phyloP scores from a whole-genome alignment of 768 basidiomycete species.

The Leccinum fibrillosum region DNA sequence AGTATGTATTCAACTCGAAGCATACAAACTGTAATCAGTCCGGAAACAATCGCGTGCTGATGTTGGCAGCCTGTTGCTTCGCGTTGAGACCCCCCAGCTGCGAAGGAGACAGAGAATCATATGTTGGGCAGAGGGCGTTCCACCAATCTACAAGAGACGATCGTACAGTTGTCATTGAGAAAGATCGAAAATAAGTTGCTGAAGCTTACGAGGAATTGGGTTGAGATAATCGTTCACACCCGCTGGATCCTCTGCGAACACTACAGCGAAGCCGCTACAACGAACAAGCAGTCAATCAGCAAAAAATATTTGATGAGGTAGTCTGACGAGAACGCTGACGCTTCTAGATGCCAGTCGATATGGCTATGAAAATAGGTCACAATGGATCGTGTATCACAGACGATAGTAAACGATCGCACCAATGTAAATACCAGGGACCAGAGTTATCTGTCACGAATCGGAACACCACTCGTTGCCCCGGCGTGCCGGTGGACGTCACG shows the following conservation, averaged over 20 bases:
- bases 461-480: not conserved
- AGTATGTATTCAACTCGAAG: not conserved
- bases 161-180: not conserved
- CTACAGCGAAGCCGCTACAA: slow-evolving; percentile 26
- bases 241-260: slow-evolving; percentile 24
- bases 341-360: slow-evolving; percentile 29
- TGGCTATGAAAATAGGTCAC: slow-evolving; percentile 15
- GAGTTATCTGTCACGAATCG: not conserved
- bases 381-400: not conserved
- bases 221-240: slow-evolving; percentile 14
- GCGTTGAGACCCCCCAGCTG: slow-evolving; percentile 21
- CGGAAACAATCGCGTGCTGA: slow-evolving; percentile 18
- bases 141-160: slow-evolving; percentile 18
- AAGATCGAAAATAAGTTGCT: not conserved
- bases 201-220: slow-evolving; percentile 13
- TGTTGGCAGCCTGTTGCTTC: slow-evolving; percentile 18
- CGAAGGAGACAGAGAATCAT: slow-evolving; percentile 12
- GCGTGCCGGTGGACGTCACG: not conserved
- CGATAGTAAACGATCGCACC: slow-evolving; percentile 8
- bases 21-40: slow-evolving; percentile 1
- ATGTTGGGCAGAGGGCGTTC: slow-evolving; percentile 25
- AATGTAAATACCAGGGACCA: slow-evolving; percentile 24
- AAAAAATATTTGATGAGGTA: not conserved
- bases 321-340: slow-evolving; percentile 8
- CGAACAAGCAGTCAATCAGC: not conserved